Base-by-base conservation (phyloP, 202 grass and related monocot genomes). In the Digitaria exilis region DNA sequence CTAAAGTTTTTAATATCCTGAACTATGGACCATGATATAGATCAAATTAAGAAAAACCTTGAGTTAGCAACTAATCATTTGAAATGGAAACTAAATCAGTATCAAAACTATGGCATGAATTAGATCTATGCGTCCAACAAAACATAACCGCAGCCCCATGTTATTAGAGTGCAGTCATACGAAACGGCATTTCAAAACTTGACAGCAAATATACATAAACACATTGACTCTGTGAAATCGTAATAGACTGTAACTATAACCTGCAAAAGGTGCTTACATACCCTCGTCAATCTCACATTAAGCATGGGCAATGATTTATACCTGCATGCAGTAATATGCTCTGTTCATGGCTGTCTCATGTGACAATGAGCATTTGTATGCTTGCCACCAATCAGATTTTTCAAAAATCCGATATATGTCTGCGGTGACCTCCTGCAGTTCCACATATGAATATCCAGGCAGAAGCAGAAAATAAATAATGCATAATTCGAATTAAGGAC, bases 311-410 rank as follows among this genome's bases (percentile, higher is more conserved):
- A 37, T 17, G 7, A 2, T 67, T 57, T 67, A 41, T 84, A 95
- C 96, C 96, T 90, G 96, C 96, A 98, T 93, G 85, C 89, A 93
- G 75, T 88, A 95, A 87, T 98, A 95, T 76, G 87, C 70, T 49
- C 72, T 88, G 43, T 61, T 18, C 60, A 81, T 80, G 50, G 87
- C 92, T 39, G 81, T 64, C n/a, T 84, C 41, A 69, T 55, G 85
- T 37, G 90, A 76, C 44, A 95, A 44, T 2, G 70, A 93, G 77
- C 92, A 90, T 87, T 90, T 84, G 75, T 98, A 98, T 55, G 86
- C 80, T 84, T 83, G 80, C 92, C 89, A 98, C 96, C 96, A 98
- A 43, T 77, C 79, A 72, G 90, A 90, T 76, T 81, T 84, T 91
- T 87, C n/a, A 3, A 98, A 87, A 87, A 92, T 75, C 5, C 4